phyloP scores from a whole-genome alignment of 2,329 filamentous ascomycete species.

The Aschersonia sp. region DNA sequence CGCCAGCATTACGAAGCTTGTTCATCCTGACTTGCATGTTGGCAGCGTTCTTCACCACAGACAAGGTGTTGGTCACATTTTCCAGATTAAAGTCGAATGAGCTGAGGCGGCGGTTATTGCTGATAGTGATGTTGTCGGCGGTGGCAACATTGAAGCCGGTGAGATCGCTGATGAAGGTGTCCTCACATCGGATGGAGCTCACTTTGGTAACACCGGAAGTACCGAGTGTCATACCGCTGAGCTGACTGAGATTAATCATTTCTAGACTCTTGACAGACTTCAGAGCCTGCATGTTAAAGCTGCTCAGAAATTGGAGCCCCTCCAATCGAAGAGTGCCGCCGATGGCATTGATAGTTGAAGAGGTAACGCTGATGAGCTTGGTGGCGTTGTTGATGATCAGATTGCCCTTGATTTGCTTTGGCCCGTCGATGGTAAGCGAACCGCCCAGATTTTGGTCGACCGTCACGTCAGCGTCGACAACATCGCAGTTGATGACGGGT shows the following conservation, averaged over 20 bases:
- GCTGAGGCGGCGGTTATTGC: constrained; percentile 77
- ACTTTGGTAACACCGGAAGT: constrained; percentile 49
- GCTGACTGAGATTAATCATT: constrained; percentile 56
- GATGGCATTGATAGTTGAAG: constrained; percentile 48
- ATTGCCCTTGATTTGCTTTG: constrained; percentile 40
- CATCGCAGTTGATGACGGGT: constrained; percentile 49
- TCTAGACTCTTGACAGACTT: constrained; percentile 49
- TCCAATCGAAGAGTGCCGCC: constrained; percentile 55
- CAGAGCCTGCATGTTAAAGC: constrained; percentile 52
- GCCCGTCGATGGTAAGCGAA: constrained; percentile 46
- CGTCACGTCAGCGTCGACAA: constrained; percentile 52
- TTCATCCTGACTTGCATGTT: constrained; percentile 59
- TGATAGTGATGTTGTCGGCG: constrained; percentile 63
- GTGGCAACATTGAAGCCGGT: constrained; percentile 66
- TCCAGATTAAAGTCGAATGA: constrained; percentile 62
- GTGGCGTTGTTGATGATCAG: constrained; percentile 46
- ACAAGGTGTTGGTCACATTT: constrained; percentile 57
- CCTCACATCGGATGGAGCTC: constrained; percentile 57
- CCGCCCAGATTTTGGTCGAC: constrained; percentile 42
- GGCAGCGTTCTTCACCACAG: constrained; percentile 67
- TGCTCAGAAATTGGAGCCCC: constrained; percentile 53
- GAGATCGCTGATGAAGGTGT: constrained; percentile 70
- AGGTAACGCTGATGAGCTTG: constrained; percentile 46
- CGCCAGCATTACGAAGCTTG: constrained; percentile 49
- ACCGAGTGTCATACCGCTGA: constrained; percentile 33